phyloP scores from a whole-genome alignment of 805 yeast genomes.

The Henningerozyma blattae region DNA sequence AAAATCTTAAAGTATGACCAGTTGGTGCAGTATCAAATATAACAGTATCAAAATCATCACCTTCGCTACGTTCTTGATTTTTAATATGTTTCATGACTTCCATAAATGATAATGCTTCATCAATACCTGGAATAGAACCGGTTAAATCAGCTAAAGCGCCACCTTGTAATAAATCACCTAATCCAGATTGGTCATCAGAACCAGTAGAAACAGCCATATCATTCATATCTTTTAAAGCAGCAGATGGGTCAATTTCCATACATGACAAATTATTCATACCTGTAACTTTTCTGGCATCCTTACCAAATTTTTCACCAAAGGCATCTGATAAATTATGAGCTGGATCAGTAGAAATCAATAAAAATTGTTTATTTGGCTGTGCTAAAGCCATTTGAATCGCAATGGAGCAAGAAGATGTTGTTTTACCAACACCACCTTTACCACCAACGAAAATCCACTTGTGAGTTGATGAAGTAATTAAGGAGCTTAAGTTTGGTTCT shows the following conservation, averaged over 20 bases:
- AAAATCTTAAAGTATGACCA: slow-evolving; percentile 91
- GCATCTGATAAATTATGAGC: slow-evolving; percentile 98
- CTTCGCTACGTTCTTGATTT: slow-evolving; percentile 39
- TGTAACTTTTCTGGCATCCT: slow-evolving; percentile 88
- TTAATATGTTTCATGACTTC: slow-evolving; percentile 96
- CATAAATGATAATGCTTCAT: slow-evolving; percentile 95
- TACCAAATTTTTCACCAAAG: slow-evolving; percentile 94
- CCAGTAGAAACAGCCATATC: slow-evolving; percentile 33
- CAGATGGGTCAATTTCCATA: slow-evolving; percentile 97
- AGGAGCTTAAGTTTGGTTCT: slow-evolving; percentile 61
- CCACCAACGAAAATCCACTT: slow-evolving; percentile 99
- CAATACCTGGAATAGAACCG: slow-evolving; percentile 94
- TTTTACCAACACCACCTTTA: slow-evolving; percentile 99
- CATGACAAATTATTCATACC: slow-evolving; percentile 83
- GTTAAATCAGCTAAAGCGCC: slow-evolving; percentile 64
- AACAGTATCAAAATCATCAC: slow-evolving; percentile 62
- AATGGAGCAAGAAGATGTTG: slow-evolving; percentile 91
- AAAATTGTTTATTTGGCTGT: slow-evolving; percentile 69
- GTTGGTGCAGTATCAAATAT: slow-evolving; percentile 99
- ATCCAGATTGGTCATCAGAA: slow-evolving; percentile 28
- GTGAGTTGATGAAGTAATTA: slow-evolving; percentile 54
- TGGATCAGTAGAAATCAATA: slow-evolving; percentile 93
- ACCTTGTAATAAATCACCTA: slow-evolving; percentile 23
- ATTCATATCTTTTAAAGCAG: slow-evolving; percentile 81
- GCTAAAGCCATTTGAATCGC: slow-evolving; percentile 85